Evolutionary conservation across 108 stramenopile species (phyloP), one percentile per base, ranked within the genome.

Genomic region (Nitzschia sp.): DNA sequence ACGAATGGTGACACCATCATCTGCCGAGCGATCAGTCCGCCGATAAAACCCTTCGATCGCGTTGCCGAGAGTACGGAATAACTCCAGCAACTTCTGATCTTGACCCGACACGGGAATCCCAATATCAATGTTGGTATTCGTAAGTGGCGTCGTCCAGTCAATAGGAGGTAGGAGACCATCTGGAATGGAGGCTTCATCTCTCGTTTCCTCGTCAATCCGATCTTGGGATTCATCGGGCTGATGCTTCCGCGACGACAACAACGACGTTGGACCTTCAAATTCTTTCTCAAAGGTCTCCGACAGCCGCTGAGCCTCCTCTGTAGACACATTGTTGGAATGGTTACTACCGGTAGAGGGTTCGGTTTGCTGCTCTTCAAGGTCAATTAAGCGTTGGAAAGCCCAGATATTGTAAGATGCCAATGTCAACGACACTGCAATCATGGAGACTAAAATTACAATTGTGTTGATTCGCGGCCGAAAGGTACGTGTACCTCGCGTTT

Each of bases 31-130:
- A 3, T 21, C 22, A 38, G 13, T 19, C 5, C 11, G 33, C n/a
- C 33, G 15, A 22, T 32, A 17, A 27, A 38, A 38, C 21, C 17
- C 19, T 41, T 41, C 15, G 22, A 61, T 21, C 3, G 35, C 8
- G 35, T n/a, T 22, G n/a, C 36, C 38, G 13, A 61, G 19, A 9
- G 17, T 9, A 22, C 16, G 16, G 15, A 27, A 13, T 38, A 61
- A 61, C 16, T 19, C 15, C 3, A 19, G 6, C 15, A 61, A 36
- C 21, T 44, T 38, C 9, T 15, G 17, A 61, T 61, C 60, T 61
- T 61, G 60, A 44, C 60, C 60, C 9, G 60, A 36, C 38, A 44
- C 38, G 17, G 60, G 60, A 17, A 61, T 36, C 3, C n/a, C 38
- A 61, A 61, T 61, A 23, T 61, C 60, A 17, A 61, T 23, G n/a